Conservation (phyloP, 2,329 filamentous ascomycete genomes). For the Pyrenophora tritici-repentis region DNA sequence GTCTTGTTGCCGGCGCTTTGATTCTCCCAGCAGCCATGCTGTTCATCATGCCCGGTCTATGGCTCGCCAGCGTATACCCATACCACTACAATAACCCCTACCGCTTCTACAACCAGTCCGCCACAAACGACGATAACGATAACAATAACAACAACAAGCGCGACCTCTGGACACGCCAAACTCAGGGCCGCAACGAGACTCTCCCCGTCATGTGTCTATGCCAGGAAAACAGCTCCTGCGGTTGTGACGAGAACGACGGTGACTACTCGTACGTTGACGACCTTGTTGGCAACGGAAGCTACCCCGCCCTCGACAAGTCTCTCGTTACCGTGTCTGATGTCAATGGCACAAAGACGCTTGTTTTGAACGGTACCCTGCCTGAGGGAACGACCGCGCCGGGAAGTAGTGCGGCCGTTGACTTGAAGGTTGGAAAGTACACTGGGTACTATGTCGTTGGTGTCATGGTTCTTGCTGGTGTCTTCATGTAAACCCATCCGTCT, state of each 20-base stretch:
- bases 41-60: conserved; percentile 66
- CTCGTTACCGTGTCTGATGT: conserved; percentile 66
- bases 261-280: conserved; percentile 61
- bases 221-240: conserved; percentile 61
- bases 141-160: conserved; percentile 34
- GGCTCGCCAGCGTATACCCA: conserved; percentile 67
- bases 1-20: conserved; percentile 57
- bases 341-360: conserved; percentile 66
- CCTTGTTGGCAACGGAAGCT: conserved; percentile 62
- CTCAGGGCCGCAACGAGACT: conserved; percentile 58
- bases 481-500: conserved; percentile 6
- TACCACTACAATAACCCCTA: conserved; percentile 66
- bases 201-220: conserved; percentile 67
- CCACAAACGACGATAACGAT: conserved; percentile 47
- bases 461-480: conserved; percentile 41
- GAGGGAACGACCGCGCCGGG: conserved; percentile 57
- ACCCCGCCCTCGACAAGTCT: conserved; percentile 62
- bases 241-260: conserved; percentile 71
- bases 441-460: conserved; percentile 49
- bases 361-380: conserved; percentile 76
- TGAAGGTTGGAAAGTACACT: conserved; percentile 35
- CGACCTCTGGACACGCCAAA: conserved; percentile 9
- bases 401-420: conserved; percentile 33
- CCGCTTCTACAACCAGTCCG: conserved; percentile 54
- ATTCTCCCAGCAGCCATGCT: conserved; percentile 56